phyloP scores from a whole-genome alignment of 176 grass and related monocot genomes.

The Saccharum officinarum region DNA sequence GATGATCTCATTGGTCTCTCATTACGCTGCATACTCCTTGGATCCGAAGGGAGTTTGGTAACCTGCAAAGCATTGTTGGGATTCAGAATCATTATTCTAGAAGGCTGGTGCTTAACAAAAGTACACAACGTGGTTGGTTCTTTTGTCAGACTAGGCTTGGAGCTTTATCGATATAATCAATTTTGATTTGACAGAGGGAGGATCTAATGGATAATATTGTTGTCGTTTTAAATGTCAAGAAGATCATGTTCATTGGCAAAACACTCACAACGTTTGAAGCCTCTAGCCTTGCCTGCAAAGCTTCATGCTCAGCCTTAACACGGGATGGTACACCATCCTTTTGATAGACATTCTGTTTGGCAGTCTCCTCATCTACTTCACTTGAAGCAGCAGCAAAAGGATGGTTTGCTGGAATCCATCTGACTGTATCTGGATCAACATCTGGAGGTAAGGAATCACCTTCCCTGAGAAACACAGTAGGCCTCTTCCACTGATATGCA shows the following conservation, averaged over 20 bases:
- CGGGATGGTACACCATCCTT: conserved; percentile 82
- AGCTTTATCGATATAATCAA: not conserved
- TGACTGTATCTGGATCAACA: conserved; percentile 82
- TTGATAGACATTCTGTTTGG: conserved; percentile 87
- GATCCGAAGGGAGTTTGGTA: conserved; percentile 22
- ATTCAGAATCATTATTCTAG: conserved; percentile 7
- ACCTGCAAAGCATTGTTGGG: conserved; percentile 33
- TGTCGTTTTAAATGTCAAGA: not conserved
- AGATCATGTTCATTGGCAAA: not conserved
- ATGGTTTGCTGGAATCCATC: conserved; percentile 91
- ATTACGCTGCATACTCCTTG: conserved; percentile 20
- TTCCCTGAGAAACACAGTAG: conserved; percentile 95
- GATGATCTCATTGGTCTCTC: conserved; percentile 29
- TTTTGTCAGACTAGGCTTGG: not conserved
- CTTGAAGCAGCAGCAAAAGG: conserved; percentile 80
- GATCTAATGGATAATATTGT: not conserved
- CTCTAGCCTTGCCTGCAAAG: conserved; percentile 67
- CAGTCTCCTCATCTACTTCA: conserved; percentile 82
- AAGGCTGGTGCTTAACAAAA: conserved; percentile 3
- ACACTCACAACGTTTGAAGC: conserved; percentile 60
- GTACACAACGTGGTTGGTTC: not conserved
- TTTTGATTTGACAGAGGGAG: not conserved
- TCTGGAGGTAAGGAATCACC: conserved; percentile 84
- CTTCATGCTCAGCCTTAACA: conserved; percentile 95
- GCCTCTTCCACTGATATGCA: conserved; percentile 91